Evolutionary conservation across 345 rosid species (phyloP), one percentile per base, ranked within the genome.

Genomic region (Noccaea bulbosa): DNA sequence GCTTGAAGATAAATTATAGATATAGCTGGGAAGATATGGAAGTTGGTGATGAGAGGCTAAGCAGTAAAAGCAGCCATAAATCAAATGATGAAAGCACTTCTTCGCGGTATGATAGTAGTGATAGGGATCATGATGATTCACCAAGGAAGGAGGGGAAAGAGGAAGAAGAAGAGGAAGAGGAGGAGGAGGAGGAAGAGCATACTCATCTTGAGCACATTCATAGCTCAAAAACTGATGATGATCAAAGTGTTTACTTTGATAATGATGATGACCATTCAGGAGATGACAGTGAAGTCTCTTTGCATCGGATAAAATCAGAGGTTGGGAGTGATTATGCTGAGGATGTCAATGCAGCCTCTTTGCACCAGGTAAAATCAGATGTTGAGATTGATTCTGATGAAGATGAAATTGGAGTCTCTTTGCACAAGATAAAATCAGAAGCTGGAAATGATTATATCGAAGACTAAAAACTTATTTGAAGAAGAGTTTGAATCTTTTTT

Each of bases 11-110:
- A n/a, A 43, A 41, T 14, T 76, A 76, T 64, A 56, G 79, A 32
- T 76, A 70, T 56, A 76, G 79, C 5, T 76, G 75, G 75, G 79
- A 76, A 65, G 75, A 69, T 1, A 51, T 44, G 30, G 37, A 61
- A 4, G 24, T 37, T 2, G 52, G 7, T 62, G 75, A 41, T 48
- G 79, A 64, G 16, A 63, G 70, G 39, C 54, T 74, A 38, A 76
- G 76, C 72, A 61, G 62, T 54, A 51, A 73, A 63, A 38, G 64
- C 51, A 75, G 78, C 41, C 70, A 66, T 1, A 65, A 62, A 57
- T 72, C 82, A 48, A 67, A 33, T 38, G 77, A 72, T 0, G 77
- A 56, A 63, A 76, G 75, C 53, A 37, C 35, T 52, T 72, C 71
- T 41, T 71, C 77, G 7, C 17, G 44, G 8, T 69, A 68, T 66